Evolutionary conservation across 768 basidiomycete genomes (phyloP).

Genomic region (Dacryopinax spathularia): DNA sequence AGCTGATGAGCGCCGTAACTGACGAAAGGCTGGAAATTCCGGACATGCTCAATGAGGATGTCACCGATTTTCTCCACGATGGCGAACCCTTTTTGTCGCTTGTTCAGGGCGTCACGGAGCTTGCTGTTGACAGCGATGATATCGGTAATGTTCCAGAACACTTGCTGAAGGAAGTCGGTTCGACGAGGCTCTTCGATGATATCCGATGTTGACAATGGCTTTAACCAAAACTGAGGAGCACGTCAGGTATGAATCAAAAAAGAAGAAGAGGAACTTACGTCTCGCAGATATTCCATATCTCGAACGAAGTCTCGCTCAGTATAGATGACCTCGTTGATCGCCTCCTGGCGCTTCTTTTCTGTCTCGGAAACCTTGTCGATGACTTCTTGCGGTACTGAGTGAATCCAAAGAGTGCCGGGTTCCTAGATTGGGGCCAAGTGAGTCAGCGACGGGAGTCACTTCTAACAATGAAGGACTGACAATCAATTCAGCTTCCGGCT

Average conservation of each 20-base stretch:
- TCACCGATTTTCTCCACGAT: conserved; percentile 88
- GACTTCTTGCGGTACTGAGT: conserved; percentile 89
- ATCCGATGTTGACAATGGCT: conserved; percentile 59
- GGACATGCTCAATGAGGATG: conserved; percentile 72
- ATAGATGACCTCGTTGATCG: conserved; percentile 88
- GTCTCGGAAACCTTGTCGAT: conserved; percentile 80
- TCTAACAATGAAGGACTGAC: conserved; percentile 28
- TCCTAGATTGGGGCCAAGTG: conserved; percentile 27
- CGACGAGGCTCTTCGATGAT: conserved; percentile 64
- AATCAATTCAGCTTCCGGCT: conserved; percentile 64
- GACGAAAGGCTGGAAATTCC: conserved; percentile 84
- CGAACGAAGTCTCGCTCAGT: conserved; percentile 97
- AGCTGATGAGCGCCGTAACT: conserved; percentile 91
- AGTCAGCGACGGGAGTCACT: not conserved
- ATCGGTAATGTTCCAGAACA: conserved; percentile 96
- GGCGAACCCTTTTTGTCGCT: conserved; percentile 87
- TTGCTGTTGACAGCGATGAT: conserved; percentile 83
- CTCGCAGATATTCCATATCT: conserved; percentile 94
- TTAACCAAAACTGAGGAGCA: conserved; percentile 63
- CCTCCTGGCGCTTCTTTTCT: conserved; percentile 93
- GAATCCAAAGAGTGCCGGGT: conserved; percentile 85
- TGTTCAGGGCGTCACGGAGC: conserved; percentile 84
- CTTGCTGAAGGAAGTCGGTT: conserved; percentile 77
- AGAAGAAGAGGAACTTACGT: conserved; percentile 39
- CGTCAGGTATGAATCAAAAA: not conserved